Base-by-base conservation (phyloP, 2,329 filamentous ascomycete genomes). In the Claviceps monticola region DNA sequence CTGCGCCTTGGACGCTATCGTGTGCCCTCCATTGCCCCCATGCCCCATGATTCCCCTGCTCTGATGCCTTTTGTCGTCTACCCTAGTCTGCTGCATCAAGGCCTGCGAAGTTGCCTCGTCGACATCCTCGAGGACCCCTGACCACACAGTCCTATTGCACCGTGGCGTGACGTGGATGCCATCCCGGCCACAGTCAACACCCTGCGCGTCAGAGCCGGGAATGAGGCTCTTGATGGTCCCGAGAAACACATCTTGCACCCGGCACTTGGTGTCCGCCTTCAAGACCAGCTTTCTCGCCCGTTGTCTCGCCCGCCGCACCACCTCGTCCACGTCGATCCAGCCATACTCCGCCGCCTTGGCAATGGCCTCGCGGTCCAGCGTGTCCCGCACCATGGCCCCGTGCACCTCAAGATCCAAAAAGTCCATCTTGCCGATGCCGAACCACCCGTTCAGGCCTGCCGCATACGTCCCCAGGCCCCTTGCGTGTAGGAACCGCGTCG, bases 361-460 rank as follows among this genome's bases (percentile, higher is more conserved):
- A 5, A 62, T 34, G 16, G 51, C 38, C 5, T 51, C 49, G 13
- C 39, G 46, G 23, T 62, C 60, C 23, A 59, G 38, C 9, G 45
- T 52, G 5, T 64, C 59, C 21, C 55, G 53, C 4, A 63, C 26
- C 7, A 65, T 53, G 7, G 51, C 41, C 8, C 43, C 38, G 17
- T 64, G 58, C 1, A 64, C 55, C 4, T 54, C 37, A 13, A 66
- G 37, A 5, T 52, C 51, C 9, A 65, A 41, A 46, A 66, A 66
- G 21, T 57, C 58, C 14, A 52, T 39, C 8, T 44, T 45, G 0
- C 50, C 50, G 1, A 46, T 49, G 1, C 55, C 53, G 6, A 51
- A 47, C 52, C 58, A 62, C 4, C 36, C 29, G 3, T 56, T 14
- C 13, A 66, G 54, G 2, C 50, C 41, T 0, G 26, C n/a, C 1